Percentiles rank a stretch among this genome's conserved stretches.
phyloP scores from a whole-genome alignment of 768 basidiomycete species.

The Amyloporia xantha region DNA sequence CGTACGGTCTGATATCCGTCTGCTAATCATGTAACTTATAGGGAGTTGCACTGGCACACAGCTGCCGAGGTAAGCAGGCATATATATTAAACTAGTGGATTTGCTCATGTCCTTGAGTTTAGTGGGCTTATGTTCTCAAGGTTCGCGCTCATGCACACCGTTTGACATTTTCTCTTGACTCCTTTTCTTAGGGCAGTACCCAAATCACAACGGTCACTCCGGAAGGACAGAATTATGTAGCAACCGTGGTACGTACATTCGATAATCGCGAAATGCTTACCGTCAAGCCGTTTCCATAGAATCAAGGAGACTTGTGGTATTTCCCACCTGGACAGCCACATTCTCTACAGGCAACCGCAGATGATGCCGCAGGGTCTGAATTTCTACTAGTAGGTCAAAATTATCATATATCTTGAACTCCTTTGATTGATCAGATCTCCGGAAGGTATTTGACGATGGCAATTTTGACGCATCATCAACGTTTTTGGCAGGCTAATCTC shows the following conservation, averaged over 20 bases:
- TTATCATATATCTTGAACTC: no score
- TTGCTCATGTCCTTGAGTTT: neutral
- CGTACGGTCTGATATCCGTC: no score
- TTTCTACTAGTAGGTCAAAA: constrained; percentile 19
- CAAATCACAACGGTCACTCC: constrained; percentile 44
- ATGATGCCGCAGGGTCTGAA: constrained; percentile 18
- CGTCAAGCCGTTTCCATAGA: no score
- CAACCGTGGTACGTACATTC: constrained; percentile 29
- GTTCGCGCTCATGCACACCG: constrained; percentile 9
- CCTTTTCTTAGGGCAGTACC: neutral
- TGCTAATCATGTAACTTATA: no score
- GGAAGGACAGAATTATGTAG: constrained; percentile 42
- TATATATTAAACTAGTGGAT: neutral
- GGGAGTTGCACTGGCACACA: constrained; percentile 31
- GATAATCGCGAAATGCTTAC: no score
- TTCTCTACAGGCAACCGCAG: constrained; percentile 28
- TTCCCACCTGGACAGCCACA: constrained; percentile 33
- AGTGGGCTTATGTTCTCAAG: constrained; percentile 29
- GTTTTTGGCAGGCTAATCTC: constrained; percentile 23
- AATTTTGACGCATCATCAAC: constrained; percentile 28
- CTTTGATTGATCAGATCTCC: no score
- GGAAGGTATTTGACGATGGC: constrained; percentile 38
- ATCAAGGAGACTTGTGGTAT: constrained; percentile 28
- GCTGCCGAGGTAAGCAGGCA: constrained; percentile 21
- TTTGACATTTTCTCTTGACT: neutral